Evolutionary conservation across 2,329 filamentous ascomycete species (phyloP), one percentile per base, ranked within the genome.

Genomic region (Clarireedia paspali): DNA sequence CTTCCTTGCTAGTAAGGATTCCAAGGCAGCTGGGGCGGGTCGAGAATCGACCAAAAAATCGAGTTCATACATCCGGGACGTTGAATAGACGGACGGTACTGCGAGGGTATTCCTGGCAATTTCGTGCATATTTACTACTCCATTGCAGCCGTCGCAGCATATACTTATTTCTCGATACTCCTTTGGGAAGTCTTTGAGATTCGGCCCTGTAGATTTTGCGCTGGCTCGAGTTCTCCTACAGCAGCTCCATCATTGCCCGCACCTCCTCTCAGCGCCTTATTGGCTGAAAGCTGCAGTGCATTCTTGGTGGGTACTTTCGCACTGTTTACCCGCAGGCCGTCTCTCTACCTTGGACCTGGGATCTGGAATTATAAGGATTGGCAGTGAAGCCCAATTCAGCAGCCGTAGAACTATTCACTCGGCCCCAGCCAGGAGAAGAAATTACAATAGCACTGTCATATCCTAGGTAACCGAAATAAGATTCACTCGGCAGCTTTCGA

Each of bases 81-180:
- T 55, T 55, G 53, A 50, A 55, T 38, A 49, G 44, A 45, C 47
- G 46, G 47, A 50, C 53, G 53, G 39, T 27, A 55, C 53, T 55
- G 26, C 47, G 53, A 50, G 39, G 47, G 27, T 55, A 55, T 50
- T 50, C 53, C 53, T 55, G 27, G 53, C 27, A 27, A 55, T 55
- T 55, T 45, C 53, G 53, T 55, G 53, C 53, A 55, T 55, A 50
- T 55, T 39, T 39, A 38, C 46, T 47, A 42, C 26, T 38, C 39
- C 47, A 55, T 55, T 55, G 27, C 53, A 55, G 53, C 53, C 39
- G 47, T 55, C 47, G 27, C 53, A 27, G 6, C 36, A 55, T 34
- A 34, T 10, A 34, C 47, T 36, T 45, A 55, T 26, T 34, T 27
- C 39, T 55, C 38, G 47, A 55, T 45, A 55, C 47, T 50, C 24